These are phyloP conservation scores for Phytophthora melonis DNA, from an alignment of 352 stramenopile species.

Conservation along the genomic window DNA sequence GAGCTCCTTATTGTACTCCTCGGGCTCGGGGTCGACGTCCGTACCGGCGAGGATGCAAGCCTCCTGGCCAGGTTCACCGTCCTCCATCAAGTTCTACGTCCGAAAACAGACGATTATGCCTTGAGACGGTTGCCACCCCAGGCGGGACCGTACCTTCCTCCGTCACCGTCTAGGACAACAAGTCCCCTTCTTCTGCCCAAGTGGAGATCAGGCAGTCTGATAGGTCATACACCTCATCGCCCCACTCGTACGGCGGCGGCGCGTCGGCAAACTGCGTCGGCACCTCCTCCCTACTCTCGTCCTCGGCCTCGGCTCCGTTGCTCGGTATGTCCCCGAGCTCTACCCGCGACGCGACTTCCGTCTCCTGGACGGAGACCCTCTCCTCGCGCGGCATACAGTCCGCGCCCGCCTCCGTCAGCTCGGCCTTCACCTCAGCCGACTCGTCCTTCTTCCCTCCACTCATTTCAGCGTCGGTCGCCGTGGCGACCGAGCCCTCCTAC, in stretches of 20 bases:
- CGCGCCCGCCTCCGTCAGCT: background rate
- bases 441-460: background rate
- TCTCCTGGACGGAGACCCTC: background rate
- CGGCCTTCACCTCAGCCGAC: background rate
- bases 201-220: background rate
- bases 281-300: too few species aligned
- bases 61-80: background rate
- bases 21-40: too few species aligned
- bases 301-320: too few species aligned
- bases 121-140: background rate
- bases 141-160: background rate
- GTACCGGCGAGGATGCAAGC: background rate
- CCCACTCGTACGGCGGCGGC: background rate
- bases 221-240: background rate
- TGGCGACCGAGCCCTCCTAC: background rate
- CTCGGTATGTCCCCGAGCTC: too few species aligned
- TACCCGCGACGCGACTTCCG: too few species aligned
- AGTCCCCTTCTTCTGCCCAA: background rate
- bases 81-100: constrained; percentile 1
- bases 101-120: background rate
- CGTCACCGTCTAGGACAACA: too few species aligned
- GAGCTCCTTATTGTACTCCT: constrained; percentile 11
- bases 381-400: background rate
- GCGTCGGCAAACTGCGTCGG: background rate
- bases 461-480: background rate